Percentiles rank a stretch among this genome's conserved stretches.
Evolutionary conservation across 169 alveolate genomes (phyloP).

Genomic region (Plasmodium chabaudi): DNA sequence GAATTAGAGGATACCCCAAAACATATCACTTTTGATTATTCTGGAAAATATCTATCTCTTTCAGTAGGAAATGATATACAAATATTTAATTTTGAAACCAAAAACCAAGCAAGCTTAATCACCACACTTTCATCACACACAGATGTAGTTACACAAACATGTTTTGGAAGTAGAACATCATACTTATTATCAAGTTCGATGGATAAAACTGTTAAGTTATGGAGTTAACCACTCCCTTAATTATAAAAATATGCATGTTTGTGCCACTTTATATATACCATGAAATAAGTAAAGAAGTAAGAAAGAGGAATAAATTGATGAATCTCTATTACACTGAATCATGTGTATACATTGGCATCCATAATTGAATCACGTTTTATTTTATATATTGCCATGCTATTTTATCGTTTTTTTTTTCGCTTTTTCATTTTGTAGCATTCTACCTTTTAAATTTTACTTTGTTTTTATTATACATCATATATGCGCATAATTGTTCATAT

Average conservation of each 20-base stretch:
- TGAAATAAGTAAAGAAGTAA: too few relatives aligned
- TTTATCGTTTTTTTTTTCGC: too few relatives aligned
- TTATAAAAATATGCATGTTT: too few relatives aligned
- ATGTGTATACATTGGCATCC: too few relatives aligned
- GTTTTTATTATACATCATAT: background rate
- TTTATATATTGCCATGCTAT: too few relatives aligned
- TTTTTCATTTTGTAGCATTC: too few relatives aligned
- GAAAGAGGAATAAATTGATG: too few relatives aligned
- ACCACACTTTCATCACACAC: conserved; percentile 77
- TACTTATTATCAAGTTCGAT: conserved; percentile 76
- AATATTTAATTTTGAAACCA: conserved; percentile 75
- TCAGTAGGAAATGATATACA: conserved; percentile 53
- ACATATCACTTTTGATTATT: conserved; percentile 80
- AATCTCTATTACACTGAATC: too few relatives aligned
- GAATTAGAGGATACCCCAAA: conserved; percentile 78
- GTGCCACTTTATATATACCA: too few relatives aligned
- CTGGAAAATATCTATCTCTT: conserved; percentile 79
- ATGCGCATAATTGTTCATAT: background rate
- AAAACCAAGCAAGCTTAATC: conserved; percentile 56
- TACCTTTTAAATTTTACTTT: too few relatives aligned
- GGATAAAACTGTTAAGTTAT: conserved; percentile 78
- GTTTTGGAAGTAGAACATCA: conserved; percentile 77
- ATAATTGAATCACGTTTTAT: too few relatives aligned
- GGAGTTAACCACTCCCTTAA: conserved; percentile 28
- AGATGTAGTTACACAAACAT: conserved; percentile 76